Base-by-base conservation (phyloP, 169 alveolate species). In the Plasmodium relictum region DNA sequence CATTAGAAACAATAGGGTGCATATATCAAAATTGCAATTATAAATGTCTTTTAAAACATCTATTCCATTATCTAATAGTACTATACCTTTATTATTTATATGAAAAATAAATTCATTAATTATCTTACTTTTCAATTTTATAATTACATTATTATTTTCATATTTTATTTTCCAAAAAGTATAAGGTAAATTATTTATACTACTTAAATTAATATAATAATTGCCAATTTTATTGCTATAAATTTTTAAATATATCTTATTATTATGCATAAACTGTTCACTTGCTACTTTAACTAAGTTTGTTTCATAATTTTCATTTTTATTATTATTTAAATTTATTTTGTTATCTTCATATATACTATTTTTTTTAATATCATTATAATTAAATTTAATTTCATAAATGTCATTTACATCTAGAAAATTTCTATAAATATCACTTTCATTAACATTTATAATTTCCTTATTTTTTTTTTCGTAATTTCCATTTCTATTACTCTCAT, bases 161-260 rank as follows among this genome's bases (percentile, higher is more conserved):
- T 68, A 83, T 83, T 68, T 69, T 39, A 83, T 66, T 52, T 50
- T 68, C 91, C 91, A 83, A 16, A 66, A 24, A 7, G 20, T 5
- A 16, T 83, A 83, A 18, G 91, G 91, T 12, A 83, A 39, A 59
- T 39, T 83, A 9, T 24, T 22, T 54, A 83, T 31, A 71, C 54
- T 83, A 68, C 66, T 83, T 22, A 83, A 71, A 69, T 48, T 39
- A 48, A 83, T 54, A 31, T 83, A 83, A 58, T 68, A 83, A 39
- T 66, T 83, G 42, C 91, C 41, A 20, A 83, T 69, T 56, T 48
- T 56, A 48, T 44, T 83, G 54, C 73, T 68, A 54, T 83, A 54
- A 52, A 83, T 61, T 66, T 71, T 83, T 83, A 83, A 62, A 61
- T 68, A 83, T 37, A 59, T 42, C 24, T 83, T 83, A 68, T 62